Percentiles rank a stretch among this genome's conserved stretches.
Conservation (phyloP, 306 rosid genomes). For the Prunus mongolica region DNA sequence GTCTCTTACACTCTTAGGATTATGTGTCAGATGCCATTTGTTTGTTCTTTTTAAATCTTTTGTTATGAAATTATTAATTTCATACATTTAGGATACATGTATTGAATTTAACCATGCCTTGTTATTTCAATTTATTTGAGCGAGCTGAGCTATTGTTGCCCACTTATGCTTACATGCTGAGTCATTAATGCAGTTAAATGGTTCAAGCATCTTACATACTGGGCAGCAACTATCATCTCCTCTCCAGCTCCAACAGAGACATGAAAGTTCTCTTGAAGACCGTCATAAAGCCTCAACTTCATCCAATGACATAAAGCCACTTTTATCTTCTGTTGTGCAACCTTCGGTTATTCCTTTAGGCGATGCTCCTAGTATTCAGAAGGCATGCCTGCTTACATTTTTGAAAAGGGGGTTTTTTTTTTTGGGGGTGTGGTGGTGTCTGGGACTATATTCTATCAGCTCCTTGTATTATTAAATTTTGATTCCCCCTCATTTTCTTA, state of each 20-base stretch:
- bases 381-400: constrained; percentile 39
- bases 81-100: background rate
- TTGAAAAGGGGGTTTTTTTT: background rate
- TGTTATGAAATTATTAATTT: background rate
- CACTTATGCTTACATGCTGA: constrained; percentile 14
- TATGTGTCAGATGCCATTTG: background rate
- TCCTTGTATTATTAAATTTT: background rate
- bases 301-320: constrained; percentile 56
- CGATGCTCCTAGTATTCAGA: constrained; percentile 51
- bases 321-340: constrained; percentile 58
- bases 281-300: constrained; percentile 52
- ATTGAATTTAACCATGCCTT: background rate
- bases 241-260: constrained; percentile 76
- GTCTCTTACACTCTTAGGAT: background rate
- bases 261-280: constrained; percentile 65
- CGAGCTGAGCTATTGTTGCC: background rate
- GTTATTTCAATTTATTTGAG: background rate
- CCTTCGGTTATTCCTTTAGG: constrained; percentile 42
- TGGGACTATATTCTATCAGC: background rate
- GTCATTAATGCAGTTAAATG: constrained; percentile 52
- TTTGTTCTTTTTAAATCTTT: background rate
- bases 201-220: constrained; percentile 48
- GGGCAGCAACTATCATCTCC: constrained; percentile 59
- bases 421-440: background rate
- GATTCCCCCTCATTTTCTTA: background rate